These are phyloP conservation scores for Colletotrichum abscissum DNA, from an alignment of 2,329 filamentous ascomycete genomes.

Conservation along the genomic window DNA sequence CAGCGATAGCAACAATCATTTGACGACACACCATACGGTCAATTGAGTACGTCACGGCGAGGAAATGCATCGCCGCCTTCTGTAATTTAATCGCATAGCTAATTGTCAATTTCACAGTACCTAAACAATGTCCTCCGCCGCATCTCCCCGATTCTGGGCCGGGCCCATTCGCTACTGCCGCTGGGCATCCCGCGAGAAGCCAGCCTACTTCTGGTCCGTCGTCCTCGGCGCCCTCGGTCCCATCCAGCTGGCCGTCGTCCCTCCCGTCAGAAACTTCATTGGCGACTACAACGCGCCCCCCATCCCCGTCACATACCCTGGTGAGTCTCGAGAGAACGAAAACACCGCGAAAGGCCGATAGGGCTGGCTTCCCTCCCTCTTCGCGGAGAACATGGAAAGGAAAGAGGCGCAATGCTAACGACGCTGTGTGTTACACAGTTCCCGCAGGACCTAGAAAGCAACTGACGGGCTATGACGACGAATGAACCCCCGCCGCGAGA, in stretches of 20 bases:
- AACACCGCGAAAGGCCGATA: background rate
- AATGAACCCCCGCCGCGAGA: conserved; percentile 40
- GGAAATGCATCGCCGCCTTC: background rate
- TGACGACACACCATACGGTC: conserved; percentile 38
- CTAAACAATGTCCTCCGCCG: conserved; percentile 67
- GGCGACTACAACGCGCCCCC: conserved; percentile 79
- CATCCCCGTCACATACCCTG: conserved; percentile 91
- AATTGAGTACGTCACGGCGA: conserved; percentile 47
- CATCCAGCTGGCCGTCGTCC: conserved; percentile 74
- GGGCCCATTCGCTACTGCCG: conserved; percentile 85
- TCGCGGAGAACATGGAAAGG: background rate
- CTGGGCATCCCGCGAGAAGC: conserved; percentile 89
- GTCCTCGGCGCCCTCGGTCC: conserved; percentile 81
- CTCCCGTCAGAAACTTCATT: conserved; percentile 77
- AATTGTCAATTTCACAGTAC: background rate
- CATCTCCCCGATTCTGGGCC: conserved; percentile 83
- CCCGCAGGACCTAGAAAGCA: conserved; percentile 69
- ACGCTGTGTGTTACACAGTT: conserved; percentile 52
- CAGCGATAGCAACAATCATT: conserved; percentile 27
- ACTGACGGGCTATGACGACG: conserved; percentile 71
- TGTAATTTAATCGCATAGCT: background rate
- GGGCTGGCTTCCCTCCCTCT: background rate
- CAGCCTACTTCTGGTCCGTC: conserved; percentile 90
- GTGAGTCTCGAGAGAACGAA: conserved; percentile 65
- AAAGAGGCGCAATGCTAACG: background rate